Evolutionary conservation across 805 yeast species (phyloP).

Genomic region (Metschnikowia dekortorum): DNA sequence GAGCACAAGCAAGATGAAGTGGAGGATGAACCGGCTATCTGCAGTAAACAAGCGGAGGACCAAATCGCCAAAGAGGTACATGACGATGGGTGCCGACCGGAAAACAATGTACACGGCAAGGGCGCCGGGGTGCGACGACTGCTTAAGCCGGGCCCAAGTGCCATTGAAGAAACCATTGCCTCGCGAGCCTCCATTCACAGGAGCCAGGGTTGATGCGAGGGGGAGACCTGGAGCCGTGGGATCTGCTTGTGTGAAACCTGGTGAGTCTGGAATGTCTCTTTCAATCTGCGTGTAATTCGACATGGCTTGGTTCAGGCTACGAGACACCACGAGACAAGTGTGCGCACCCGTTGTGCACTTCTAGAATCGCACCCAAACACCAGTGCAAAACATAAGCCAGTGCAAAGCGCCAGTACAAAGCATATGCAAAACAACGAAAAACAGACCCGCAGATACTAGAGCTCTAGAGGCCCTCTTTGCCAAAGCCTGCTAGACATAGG

Average conservation of each 20-base stretch:
- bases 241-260: too few species aligned
- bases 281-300: constrained; percentile 29
- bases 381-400: too few species aligned
- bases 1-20: constrained; percentile 74
- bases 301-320: constrained; percentile 3
- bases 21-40: constrained; percentile 50
- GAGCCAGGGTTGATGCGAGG: too few species aligned
- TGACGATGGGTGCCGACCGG: constrained; percentile 57
- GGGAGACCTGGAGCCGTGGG: too few species aligned
- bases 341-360: too few species aligned
- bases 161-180: background rate
- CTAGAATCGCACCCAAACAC: too few species aligned
- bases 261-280: constrained; percentile 17
- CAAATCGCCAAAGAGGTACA: constrained; percentile 67
- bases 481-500: too few species aligned
- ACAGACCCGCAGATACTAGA: too few species aligned
- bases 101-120: constrained; percentile 58
- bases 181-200: background rate
- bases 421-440: too few species aligned
- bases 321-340: too few species aligned
- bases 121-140: constrained; percentile 84
- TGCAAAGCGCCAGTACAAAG: too few species aligned
- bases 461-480: too few species aligned
- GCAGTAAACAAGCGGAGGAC: constrained; percentile 45
- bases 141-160: constrained; percentile 33